Evolutionary conservation across 2,329 filamentous ascomycete genomes (phyloP).

Genomic region (Teratosphaeriaceae sp.): DNA sequence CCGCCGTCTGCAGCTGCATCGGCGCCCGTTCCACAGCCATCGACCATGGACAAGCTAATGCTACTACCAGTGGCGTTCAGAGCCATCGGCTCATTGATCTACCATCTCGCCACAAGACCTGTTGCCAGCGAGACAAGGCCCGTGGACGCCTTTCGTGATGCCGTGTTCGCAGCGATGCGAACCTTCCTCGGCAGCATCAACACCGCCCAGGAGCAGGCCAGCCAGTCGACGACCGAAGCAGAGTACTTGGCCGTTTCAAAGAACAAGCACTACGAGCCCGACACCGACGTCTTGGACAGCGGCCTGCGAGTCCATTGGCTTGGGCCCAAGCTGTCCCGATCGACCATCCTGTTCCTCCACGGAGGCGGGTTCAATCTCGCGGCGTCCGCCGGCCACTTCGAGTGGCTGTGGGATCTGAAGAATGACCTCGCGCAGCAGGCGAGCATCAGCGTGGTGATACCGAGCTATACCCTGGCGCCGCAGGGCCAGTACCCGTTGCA

Average conservation of each 20-base stretch:
- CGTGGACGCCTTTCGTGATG: constrained; percentile 21
- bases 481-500: constrained; percentile 42
- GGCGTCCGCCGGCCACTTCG: constrained; percentile 40
- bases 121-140: constrained; percentile 28
- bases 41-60: constrained; percentile 12
- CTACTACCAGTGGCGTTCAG: constrained; percentile 14
- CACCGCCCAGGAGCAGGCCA: constrained; percentile 24
- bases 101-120: constrained; percentile 28
- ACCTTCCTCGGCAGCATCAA: constrained; percentile 15
- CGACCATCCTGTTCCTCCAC: constrained; percentile 42
- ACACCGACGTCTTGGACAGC: constrained; percentile 35
- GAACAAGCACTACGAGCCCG: constrained; percentile 30
- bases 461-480: constrained; percentile 54
- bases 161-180: constrained; percentile 21
- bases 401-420: constrained; percentile 42
- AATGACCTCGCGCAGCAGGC: constrained; percentile 33
- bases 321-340: constrained; percentile 32
- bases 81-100: constrained; percentile 16
- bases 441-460: constrained; percentile 44
- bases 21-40: constrained; percentile 1
- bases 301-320: constrained; percentile 44
- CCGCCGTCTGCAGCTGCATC: not conserved
- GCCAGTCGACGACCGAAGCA: constrained; percentile 26
- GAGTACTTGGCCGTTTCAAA: constrained; percentile 32
- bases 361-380: constrained; percentile 52